phyloP scores from a whole-genome alignment of 2,329 filamentous ascomycete genomes.

The Sphaceloma murrayae region DNA sequence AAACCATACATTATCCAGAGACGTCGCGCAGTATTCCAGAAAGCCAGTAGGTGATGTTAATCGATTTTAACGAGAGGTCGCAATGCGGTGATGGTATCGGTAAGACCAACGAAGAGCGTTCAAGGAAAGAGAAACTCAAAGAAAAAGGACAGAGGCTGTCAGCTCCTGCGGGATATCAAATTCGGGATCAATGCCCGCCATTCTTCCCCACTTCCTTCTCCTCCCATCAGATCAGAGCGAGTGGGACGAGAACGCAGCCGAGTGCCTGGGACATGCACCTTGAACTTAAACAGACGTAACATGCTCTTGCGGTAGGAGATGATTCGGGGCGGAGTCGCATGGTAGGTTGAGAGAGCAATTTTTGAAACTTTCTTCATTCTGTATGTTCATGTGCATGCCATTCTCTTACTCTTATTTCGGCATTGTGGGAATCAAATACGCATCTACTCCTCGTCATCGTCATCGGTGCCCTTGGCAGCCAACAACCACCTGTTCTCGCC shows the following conservation, averaged over 20 bases:
- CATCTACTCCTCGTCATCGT: constrained; percentile 41
- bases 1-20: no score
- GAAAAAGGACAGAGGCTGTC: constrained; percentile 12
- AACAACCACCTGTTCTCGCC: constrained; percentile 38
- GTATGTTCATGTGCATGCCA: constrained; percentile 16
- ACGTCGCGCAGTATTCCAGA: no score
- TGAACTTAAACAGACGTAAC: no score
- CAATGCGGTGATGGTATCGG: no score
- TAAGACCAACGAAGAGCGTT: constrained; percentile 3
- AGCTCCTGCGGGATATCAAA: constrained; percentile 17
- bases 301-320: no score
- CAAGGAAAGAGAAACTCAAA: constrained; percentile 6
- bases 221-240: not conserved
- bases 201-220: constrained; percentile 5
- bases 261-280: constrained; percentile 6
- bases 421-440: no score
- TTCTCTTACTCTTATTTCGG: constrained; percentile 1
- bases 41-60: no score
- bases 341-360: constrained; percentile 1
- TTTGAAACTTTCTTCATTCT: constrained; percentile 15
- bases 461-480: constrained; percentile 35
- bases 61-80: no score
- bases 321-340: no score
- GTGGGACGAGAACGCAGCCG: constrained; percentile 3
- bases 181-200: no score